Conservation (phyloP, 768 basidiomycete species). For the Rhizopogon roseolus region DNA sequence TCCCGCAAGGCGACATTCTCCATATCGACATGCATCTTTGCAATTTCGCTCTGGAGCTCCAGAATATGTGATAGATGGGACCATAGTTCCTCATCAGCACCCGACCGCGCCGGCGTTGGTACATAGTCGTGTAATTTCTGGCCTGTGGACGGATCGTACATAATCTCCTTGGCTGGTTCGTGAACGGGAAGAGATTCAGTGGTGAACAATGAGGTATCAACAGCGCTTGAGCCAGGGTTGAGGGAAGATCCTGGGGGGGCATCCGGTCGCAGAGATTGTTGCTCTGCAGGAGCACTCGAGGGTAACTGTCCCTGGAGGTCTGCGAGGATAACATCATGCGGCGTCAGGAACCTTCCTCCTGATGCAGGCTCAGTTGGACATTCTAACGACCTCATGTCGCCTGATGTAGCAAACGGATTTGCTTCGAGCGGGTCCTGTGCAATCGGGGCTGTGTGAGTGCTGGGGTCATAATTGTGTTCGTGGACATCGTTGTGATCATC, state of each 20-base stretch:
- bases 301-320: constrained; percentile 37
- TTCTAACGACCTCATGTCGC: constrained; percentile 4
- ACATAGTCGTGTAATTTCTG: constrained; percentile 16
- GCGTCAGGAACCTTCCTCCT: constrained; percentile 31
- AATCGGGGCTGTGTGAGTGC: constrained; percentile 15
- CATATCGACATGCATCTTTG: constrained; percentile 71
- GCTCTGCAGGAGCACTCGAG: constrained; percentile 11
- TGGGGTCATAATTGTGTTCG: constrained; percentile 20
- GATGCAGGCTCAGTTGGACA: neutral
- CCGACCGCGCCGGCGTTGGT: constrained; percentile 5
- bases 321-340: constrained; percentile 61
- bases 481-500: constrained; percentile 11
- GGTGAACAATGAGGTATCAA: neutral
- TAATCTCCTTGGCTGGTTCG: constrained; percentile 7
- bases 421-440: constrained; percentile 7
- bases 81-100: constrained; percentile 54
- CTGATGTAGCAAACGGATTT: constrained; percentile 9
- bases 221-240: constrained; percentile 7
- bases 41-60: constrained; percentile 67
- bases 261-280: constrained; percentile 5
- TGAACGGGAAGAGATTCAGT: constrained; percentile 1
- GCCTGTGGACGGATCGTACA: constrained; percentile 32
- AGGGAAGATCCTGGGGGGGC: neutral
- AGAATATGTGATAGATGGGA: constrained; percentile 62
- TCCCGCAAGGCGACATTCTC: constrained; percentile 44